phyloP scores from a whole-genome alignment of 805 yeast species.

The Torulaspora gathmanii region DNA sequence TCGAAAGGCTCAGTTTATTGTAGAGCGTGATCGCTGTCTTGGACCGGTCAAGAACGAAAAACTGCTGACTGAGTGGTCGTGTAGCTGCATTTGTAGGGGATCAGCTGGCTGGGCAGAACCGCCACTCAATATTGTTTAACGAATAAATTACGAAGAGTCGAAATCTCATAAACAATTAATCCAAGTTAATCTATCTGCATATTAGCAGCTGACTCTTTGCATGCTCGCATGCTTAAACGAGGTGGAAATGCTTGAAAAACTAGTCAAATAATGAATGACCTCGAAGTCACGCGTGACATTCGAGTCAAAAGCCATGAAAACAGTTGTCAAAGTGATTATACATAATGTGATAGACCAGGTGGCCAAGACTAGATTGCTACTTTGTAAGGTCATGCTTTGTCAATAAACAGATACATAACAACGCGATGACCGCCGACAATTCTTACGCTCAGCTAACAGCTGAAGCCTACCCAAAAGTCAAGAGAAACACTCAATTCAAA shows the following conservation, averaged over 20 bases:
- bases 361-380: background rate
- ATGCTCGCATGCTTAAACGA: background rate
- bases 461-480: slow-evolving; percentile 56
- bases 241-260: background rate
- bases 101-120: too few relatives aligned
- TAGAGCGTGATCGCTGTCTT: too few relatives aligned
- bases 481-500: slow-evolving; percentile 46
- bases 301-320: too few relatives aligned
- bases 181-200: too few relatives aligned
- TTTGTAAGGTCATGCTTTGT: background rate
- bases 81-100: too few relatives aligned
- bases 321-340: background rate
- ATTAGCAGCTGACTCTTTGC: background rate
- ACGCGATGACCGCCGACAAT: slow-evolving; percentile 9
- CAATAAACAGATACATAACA: background rate
- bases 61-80: too few relatives aligned
- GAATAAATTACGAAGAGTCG: too few relatives aligned
- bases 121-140: too few relatives aligned
- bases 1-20: too few relatives aligned
- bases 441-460: slow-evolving; percentile 45
- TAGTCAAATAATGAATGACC: background rate
- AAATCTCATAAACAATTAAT: too few relatives aligned
- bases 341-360: background rate
- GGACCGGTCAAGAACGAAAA: too few relatives aligned
- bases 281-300: slow-evolving; percentile 4